Evolutionary conservation across 495 filamentous ascomycete genomes (phyloP).

Genomic region (Neurospora discreta): DNA sequence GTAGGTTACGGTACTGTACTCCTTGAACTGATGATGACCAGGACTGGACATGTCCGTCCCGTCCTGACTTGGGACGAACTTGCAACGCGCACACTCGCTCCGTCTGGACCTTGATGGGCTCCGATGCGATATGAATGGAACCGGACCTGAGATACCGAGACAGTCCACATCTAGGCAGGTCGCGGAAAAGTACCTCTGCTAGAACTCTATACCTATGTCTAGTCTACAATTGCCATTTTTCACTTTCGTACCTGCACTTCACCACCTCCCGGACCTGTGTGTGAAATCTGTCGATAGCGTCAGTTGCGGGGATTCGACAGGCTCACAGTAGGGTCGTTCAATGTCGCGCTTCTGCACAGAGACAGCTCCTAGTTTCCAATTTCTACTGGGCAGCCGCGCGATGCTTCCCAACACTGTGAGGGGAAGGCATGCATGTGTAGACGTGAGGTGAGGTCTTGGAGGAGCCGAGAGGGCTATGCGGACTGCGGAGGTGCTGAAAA

Average conservation of each 20-base stretch:
- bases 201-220: not conserved
- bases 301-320: not conserved
- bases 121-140: not conserved
- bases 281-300: not conserved
- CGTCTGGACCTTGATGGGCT: not conserved
- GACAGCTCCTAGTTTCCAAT: not conserved
- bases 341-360: not conserved
- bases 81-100: too few species aligned
- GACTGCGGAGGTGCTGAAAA: constrained; percentile 13
- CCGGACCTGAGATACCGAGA: not conserved
- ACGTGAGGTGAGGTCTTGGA: not conserved
- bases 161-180: not conserved
- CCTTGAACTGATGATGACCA: not conserved
- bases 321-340: not conserved
- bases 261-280: not conserved
- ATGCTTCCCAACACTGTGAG: not conserved
- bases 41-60: not conserved
- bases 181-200: not conserved
- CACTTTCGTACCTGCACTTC: not conserved
- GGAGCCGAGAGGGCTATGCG: constrained; percentile 4
- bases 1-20: too few species aligned
- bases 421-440: not conserved
- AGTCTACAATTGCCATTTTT: not conserved
- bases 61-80: not conserved
- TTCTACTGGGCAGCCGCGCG: not conserved